Base-by-base conservation (phyloP, 2,329 filamentous ascomycete genomes). In the Colletotrichum musae region DNA sequence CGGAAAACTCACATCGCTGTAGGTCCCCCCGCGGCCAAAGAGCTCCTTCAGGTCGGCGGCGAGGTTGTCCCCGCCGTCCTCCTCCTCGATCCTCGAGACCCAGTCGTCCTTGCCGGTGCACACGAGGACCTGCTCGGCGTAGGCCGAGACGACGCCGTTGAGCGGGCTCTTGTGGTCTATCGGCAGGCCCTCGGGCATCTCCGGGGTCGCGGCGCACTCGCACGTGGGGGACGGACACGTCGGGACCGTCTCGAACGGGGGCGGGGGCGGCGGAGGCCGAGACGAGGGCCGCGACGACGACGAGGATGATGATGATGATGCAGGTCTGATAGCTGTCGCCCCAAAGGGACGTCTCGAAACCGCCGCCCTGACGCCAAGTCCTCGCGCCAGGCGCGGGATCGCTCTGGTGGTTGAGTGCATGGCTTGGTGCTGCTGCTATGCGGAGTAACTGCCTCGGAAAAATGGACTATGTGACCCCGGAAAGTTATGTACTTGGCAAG, bases 81-180 rank as follows among this genome's bases (percentile, higher is more conserved):
- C 94, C 53, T 97, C 91, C 77, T 97, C 94, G 71, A 98, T 97
- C 66, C 89, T 88, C 76, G 92, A 95, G 32, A 86, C 84, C 95
- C 95, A 98, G 81, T 97, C 93, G 36, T 86, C 82, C 70, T 90
- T 89, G 5, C 94, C 94, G 0, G 94, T 97, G 71, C 92, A 95
- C 15, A 98, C 86, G 10, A 98, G 80, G 4, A 98, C 88, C 74
- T 98, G 94, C 79, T 97, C 92, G 1, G 90, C 86, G 77, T 97
- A 97, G 1, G 87, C 84, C 2, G 92, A 86, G 81, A 97, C 95
- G 6, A 92, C 92, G 13, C 93, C 93, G 76, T 93, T 91, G 51
- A 98, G 83, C 18, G 87, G 85, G 47, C 88, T 88, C 70, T 88
- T 86, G 74, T 87, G 86, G 77, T 98, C 94, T 61, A 98, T 95